Evolutionary conservation across 208 protist species (phyloP).

Genomic region (Plasmodiophora brassicae): DNA sequence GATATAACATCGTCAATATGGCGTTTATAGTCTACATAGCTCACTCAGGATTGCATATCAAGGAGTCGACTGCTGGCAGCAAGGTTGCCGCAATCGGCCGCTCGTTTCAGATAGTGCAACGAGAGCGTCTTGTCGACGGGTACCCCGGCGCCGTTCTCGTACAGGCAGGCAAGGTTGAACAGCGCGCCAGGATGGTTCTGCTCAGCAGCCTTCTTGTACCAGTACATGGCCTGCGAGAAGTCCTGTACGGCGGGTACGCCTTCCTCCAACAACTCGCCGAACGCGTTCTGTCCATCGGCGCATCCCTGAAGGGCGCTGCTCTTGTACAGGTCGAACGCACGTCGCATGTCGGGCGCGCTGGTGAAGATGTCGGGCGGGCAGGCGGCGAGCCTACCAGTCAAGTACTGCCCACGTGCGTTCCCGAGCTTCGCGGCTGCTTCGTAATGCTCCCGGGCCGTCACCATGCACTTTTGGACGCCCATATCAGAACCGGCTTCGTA

Average conservation of each 20-base stretch:
- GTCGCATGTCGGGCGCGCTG: not conserved
- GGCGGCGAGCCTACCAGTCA: not conserved
- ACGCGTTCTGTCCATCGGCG: not conserved
- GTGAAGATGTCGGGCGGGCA: not conserved
- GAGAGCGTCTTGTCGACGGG: not conserved
- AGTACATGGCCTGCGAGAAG: not conserved
- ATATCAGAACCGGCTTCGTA: no score
- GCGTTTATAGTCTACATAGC: no score
- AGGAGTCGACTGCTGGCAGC: not conserved
- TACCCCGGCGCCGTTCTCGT: slow-evolving; percentile 3
- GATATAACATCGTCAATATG: no score
- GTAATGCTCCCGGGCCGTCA: not conserved
- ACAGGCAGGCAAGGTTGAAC: not conserved
- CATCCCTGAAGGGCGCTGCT: slow-evolving; percentile 4
- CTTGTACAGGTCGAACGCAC: slow-evolving; percentile 14
- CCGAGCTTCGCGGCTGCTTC: not conserved
- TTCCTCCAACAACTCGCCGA: not conserved
- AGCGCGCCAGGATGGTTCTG: not conserved
- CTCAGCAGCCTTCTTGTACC: not conserved
- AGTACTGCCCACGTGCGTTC: not conserved
- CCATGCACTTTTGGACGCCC: not conserved
- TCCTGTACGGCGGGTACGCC: not conserved
- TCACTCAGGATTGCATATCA: no score
- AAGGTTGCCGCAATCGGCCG: not conserved
- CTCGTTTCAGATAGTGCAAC: no score